Base-by-base conservation (phyloP, 2,329 filamentous ascomycete genomes). In the Mollisia scopiformis region DNA sequence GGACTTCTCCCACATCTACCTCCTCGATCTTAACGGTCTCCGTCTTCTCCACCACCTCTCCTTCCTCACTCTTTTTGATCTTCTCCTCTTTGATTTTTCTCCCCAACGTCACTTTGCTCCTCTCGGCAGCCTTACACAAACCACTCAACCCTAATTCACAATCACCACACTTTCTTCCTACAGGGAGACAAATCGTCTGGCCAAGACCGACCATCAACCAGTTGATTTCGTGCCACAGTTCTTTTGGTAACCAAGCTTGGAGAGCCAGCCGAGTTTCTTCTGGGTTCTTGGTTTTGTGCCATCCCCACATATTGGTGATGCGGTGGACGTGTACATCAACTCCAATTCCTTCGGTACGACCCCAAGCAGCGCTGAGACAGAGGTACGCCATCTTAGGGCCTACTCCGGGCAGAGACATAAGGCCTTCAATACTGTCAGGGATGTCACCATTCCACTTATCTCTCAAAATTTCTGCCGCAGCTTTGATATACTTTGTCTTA, bases 131-230 rank as follows among this genome's bases (percentile, higher is more conserved):
- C 72, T 83, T 87, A 77, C 95, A 99, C 61, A 98, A 75, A 3
- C 91, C 91, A 31, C 81, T 81, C 21, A 89, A 79, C 0, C 91
- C 91, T 52, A 98, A 77, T 65, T 90, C 89, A 77, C 95, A 99
- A 52, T 95, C 89, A 19, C 92, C 93, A 76, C 95, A 99, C 68
- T 84, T 86, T 13, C 69, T 58, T 0, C 87, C 88, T 1, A 90
- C 82, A 6, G 88, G 87, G 62, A 88, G 74, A 75, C 89, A 92
- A 28, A 88, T 82, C 1, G 85, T 89, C 77, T 92, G 89, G 1
- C 89, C 89, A 63, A 90, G 80, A 0, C 89, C 89, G n/a, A 92
- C 89, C 16, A 92, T 76, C 65, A 91, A 72, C 75, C 87, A 86
- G 71, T 92, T 92, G 66, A 92, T 91, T 68, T 90, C 87, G 75